Conservation (phyloP, 108 stramenopile genomes). For the Seminavis robusta region DNA sequence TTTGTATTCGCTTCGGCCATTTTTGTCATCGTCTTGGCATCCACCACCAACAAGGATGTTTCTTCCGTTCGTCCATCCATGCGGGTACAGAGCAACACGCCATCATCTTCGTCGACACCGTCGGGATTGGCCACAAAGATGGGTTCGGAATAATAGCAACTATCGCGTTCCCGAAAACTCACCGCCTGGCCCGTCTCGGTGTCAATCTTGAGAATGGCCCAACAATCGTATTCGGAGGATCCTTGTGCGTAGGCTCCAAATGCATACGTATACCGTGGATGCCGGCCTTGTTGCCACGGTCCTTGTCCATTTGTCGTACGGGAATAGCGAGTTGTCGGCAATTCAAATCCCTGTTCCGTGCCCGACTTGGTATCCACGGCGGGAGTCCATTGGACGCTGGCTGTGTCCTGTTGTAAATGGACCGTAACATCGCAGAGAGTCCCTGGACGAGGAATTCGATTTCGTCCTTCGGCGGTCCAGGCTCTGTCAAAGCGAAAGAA, state of each 20-base stretch:
- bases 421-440: constrained; percentile 31
- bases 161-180: constrained; percentile 26
- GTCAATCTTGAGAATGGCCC: constrained; percentile 44
- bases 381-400: constrained; percentile 14
- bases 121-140: constrained; percentile 30
- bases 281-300: not conserved
- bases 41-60: constrained; percentile 31
- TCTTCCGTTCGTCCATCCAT: constrained; percentile 24
- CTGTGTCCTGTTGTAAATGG: constrained; percentile 1
- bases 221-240: constrained; percentile 29
- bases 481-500: constrained; percentile 32
- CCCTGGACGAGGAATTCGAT: constrained; percentile 19
- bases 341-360: constrained; percentile 30
- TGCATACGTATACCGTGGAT: constrained; percentile 36
- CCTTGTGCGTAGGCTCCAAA: constrained; percentile 33
- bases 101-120: constrained; percentile 33
- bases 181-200: constrained; percentile 11
- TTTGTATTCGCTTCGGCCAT: constrained; percentile 21
- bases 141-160: constrained; percentile 34
- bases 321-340: constrained; percentile 29
- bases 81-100: constrained; percentile 29
- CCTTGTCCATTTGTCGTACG: not conserved
- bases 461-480: constrained; percentile 15
- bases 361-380: constrained; percentile 5
- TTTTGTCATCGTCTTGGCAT: constrained; percentile 39